Evolutionary conservation across 129 eudicot genomes (phyloP).

Genomic region (Chrysanthemum lavandulifolium): DNA sequence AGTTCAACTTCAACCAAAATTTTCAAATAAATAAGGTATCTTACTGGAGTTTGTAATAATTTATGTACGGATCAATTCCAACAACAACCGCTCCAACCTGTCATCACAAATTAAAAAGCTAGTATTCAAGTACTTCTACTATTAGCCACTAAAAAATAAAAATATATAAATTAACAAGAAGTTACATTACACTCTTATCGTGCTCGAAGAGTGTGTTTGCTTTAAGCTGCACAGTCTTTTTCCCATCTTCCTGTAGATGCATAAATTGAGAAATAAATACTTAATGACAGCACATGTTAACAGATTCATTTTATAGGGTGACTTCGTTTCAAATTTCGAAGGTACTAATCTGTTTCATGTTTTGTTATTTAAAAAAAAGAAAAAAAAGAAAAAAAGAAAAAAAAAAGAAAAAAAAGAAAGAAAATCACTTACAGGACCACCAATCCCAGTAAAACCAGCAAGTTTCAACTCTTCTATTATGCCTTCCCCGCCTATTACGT

Average conservation of each 20-base stretch:
- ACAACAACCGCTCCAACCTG: constrained; percentile 99
- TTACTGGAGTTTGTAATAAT: constrained; percentile 94
- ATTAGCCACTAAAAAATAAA: not conserved
- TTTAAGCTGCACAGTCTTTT: constrained; percentile 62
- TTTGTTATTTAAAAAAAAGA: no score
- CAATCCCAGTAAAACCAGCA: constrained; percentile 85
- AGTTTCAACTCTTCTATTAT: constrained; percentile 85
- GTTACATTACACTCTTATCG: constrained; percentile 76
- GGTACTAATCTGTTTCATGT: no score
- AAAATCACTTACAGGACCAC: constrained; percentile 70
- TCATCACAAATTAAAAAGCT: constrained; percentile 12
- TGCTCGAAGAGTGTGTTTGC: constrained; percentile 66
- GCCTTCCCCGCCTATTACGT: constrained; percentile 92
- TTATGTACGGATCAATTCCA: constrained; percentile 76
- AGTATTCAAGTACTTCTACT: not conserved
- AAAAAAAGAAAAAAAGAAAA: not conserved
- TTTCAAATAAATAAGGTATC: constrained; percentile 20
- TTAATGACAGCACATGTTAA: no score
- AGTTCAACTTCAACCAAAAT: constrained; percentile 6
- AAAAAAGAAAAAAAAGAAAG: not conserved
- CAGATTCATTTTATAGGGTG: no score
- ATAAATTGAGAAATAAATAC: not conserved
- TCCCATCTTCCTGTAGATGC: constrained; percentile 75
- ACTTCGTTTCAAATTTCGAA: no score
- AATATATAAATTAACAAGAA: constrained; percentile 5